phyloP scores from a whole-genome alignment of 2,329 filamentous ascomycete species.

The Monilinia polystroma region DNA sequence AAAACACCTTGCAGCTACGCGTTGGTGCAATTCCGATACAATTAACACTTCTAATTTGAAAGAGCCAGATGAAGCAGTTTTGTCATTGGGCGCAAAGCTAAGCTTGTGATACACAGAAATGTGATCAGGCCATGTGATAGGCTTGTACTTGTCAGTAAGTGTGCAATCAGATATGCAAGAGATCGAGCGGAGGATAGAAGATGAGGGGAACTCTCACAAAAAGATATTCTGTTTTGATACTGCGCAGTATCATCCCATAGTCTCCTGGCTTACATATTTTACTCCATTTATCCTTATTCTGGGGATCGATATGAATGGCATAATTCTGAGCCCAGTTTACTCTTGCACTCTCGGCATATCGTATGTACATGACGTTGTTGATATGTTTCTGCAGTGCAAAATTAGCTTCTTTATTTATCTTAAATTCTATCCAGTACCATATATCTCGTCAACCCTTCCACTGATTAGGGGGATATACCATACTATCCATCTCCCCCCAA shows the following conservation, averaged over 20 bases:
- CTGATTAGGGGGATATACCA: constrained; percentile 47
- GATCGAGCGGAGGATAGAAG: constrained; percentile 4
- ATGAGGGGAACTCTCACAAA: constrained; percentile 58
- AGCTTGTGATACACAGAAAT: constrained; percentile 85
- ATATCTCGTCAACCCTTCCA: background rate
- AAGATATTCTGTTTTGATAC: constrained; percentile 82
- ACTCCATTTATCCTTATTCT: constrained; percentile 62
- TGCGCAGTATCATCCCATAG: constrained; percentile 74
- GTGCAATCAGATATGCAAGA: background rate
- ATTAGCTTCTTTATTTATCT: background rate
- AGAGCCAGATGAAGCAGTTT: constrained; percentile 42
- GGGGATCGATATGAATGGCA: constrained; percentile 59
- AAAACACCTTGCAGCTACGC: constrained; percentile 69
- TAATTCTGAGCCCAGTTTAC: constrained; percentile 77
- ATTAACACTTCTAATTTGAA: constrained; percentile 64
- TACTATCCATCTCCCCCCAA: constrained; percentile 80
- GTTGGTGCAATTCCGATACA: constrained; percentile 71
- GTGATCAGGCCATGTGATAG: constrained; percentile 78
- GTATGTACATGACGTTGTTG: constrained; percentile 81
- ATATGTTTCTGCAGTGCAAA: constrained; percentile 62
- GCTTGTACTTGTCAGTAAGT: constrained; percentile 43
- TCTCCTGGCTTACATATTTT: constrained; percentile 65
- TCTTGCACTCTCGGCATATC: constrained; percentile 78
- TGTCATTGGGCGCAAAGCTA: constrained; percentile 35
- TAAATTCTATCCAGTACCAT: background rate